Percentiles rank a stretch among this genome's conserved stretches.
These are phyloP conservation scores for Davidsoniella neocaledoniae DNA, from an alignment of 2,329 filamentous ascomycete genomes.

Conservation along the genomic window DNA sequence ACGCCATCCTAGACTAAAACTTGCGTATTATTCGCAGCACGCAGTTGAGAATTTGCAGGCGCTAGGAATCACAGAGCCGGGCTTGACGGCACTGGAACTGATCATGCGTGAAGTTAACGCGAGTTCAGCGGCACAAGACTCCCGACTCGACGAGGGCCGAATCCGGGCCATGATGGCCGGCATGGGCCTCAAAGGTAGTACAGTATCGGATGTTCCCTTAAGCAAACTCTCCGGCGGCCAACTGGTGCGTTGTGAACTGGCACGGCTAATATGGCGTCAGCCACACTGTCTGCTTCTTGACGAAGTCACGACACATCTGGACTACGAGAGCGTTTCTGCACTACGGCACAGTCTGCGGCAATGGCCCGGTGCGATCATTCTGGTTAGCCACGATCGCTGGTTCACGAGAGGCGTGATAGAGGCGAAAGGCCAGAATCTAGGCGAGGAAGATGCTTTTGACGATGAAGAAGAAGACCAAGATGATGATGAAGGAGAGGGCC, in stretches of 20 bases:
- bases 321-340: conserved; percentile 63
- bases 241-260: conserved; percentile 48
- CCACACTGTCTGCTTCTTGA: conserved; percentile 63
- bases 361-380: conserved; percentile 58
- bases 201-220: conserved; percentile 58
- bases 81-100: conserved; percentile 41
- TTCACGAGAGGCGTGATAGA: conserved; percentile 61
- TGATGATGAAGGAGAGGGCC: no score
- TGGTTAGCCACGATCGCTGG: conserved; percentile 72
- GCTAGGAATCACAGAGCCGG: conserved; percentile 29
- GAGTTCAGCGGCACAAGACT: no score
- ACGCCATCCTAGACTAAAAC: conserved; percentile 48
- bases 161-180: no score
- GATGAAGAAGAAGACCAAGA: conserved; percentile 14
- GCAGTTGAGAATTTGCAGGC: conserved; percentile 52
- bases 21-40: conserved; percentile 69
- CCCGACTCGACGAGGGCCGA: no score
- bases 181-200: conserved; percentile 30
- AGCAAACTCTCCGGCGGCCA: conserved; percentile 65
- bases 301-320: conserved; percentile 72
- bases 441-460: conserved; percentile 22
- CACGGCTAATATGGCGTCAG: conserved; percentile 47
- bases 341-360: conserved; percentile 46
- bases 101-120: no score
- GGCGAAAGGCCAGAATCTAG: conserved; percentile 29